Conservation (phyloP, 169 alveolate genomes). For the Cryptosporidium tyzzeri region DNA sequence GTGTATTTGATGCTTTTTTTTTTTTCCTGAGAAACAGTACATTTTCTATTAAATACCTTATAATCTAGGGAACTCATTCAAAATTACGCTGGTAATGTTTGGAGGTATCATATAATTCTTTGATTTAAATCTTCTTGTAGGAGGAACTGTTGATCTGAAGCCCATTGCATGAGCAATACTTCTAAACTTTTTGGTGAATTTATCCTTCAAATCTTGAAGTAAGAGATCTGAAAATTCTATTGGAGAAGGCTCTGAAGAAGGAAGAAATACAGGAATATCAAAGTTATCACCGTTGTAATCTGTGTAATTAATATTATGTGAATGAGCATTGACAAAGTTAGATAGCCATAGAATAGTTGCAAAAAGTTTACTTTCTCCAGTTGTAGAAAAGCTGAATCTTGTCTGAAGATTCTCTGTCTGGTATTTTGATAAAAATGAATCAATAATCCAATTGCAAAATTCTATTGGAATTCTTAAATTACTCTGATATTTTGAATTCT, state of each 20-base stretch:
- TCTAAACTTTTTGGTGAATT: conserved; percentile 40
- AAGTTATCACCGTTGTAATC: neutral
- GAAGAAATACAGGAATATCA: conserved; percentile 39
- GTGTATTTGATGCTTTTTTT: neutral
- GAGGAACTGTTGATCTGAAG: conserved; percentile 29
- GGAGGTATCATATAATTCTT: conserved; percentile 37
- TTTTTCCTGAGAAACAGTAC: neutral
- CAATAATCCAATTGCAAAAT: conserved; percentile 56
- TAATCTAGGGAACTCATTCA: conserved; percentile 11
- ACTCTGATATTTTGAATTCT: neutral
- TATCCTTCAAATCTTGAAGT: conserved; percentile 35
- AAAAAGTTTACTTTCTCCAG: conserved; percentile 61
- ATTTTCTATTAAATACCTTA: neutral
- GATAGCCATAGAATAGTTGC: conserved; percentile 42
- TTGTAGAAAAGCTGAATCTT: conserved; percentile 24
- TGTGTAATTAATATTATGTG: conserved; percentile 9
- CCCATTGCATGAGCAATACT: conserved; percentile 34
- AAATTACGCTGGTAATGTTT: conserved; percentile 24
- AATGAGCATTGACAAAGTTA: conserved; percentile 37
- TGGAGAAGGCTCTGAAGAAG: conserved; percentile 37
- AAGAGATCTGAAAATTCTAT: conserved; percentile 40
- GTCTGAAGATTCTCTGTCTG: conserved; percentile 48
- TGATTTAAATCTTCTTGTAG: conserved; percentile 13
- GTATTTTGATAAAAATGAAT: conserved; percentile 33
- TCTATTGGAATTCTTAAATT: conserved; percentile 22